Evolutionary conservation across 208 protist species (phyloP), one percentile per base, ranked within the genome.

Genomic region (Wallacemonas collosoma): DNA sequence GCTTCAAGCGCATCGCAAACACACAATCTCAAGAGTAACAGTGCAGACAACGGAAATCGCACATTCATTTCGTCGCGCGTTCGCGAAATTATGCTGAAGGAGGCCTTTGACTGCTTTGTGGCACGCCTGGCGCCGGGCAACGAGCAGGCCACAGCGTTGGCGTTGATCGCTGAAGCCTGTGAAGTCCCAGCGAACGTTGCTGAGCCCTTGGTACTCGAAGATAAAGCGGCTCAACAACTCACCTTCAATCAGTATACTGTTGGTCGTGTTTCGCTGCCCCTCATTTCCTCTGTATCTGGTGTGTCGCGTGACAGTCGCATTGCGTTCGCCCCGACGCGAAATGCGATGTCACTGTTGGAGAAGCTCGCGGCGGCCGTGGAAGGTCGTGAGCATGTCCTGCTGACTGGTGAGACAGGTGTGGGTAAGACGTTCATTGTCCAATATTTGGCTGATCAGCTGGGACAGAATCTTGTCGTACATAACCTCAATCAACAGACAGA

Each of bases 401-500:
- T 99, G 5, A 97, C 98, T 43, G 99, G 99, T 66, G 99, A 99
- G 77, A 99, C 99, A 40, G 99, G 99, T 64, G 90, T 97, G n/a
- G 95, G 96, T 43, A 98, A 98, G 62, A 98, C 92, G 41, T 98
- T 96, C 73, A 90, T 97, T 77, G 94, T 98, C 12, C 91, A 96
- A 66, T 95, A 95, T 72, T 83, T 98, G 6, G 94, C 96, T 0
- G 90, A 96, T 67, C 80, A 95, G 62, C 79, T 97, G 40, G 91
- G 94, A 12, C 86, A 95, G 68, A 86, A 93, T 57, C 87, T 99
- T 0, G 84, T 98, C 61, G 97, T 99, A 14, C 89, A 99, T 74
- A 99, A 99, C 82, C 88, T 99, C 65, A 99, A 98, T 73, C 98
- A 99, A 86, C 99, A 99, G 86, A 99, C 90, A 3, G 99, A 99